Base-by-base conservation (phyloP, 208 protist species). In the Trypanosomatidae sp. region DNA sequence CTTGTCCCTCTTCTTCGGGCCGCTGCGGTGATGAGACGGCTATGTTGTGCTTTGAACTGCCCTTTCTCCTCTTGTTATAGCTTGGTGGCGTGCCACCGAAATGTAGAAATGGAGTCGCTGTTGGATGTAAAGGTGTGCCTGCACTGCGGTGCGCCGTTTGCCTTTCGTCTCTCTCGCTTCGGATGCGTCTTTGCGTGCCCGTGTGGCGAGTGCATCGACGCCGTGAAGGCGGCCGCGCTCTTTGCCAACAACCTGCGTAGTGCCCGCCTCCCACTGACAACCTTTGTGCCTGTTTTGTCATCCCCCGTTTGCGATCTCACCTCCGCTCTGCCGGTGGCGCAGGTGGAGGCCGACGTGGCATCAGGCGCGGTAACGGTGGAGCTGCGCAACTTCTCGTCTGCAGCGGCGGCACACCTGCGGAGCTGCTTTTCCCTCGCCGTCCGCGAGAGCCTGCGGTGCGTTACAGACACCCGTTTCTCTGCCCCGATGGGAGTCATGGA, bases 21-120 rank as follows among this genome's bases (percentile, higher is more conserved):
- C n/a, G n/a, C n/a, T n/a, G n/a, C n/a, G n/a, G n/a, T n/a, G n/a
- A n/a, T n/a, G n/a, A n/a, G n/a, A n/a, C n/a, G n/a, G n/a, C n/a
- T n/a, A n/a, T n/a, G n/a, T n/a, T n/a, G n/a, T n/a, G n/a, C n/a
- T n/a, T n/a, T n/a, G n/a, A n/a, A n/a, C n/a, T n/a, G n/a, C n/a
- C n/a, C n/a, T n/a, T n/a, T n/a, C n/a, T n/a, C n/a, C n/a, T n/a
- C n/a, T n/a, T n/a, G n/a, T n/a, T n/a, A n/a, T n/a, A n/a, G n/a
- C n/a, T n/a, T n/a, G n/a, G n/a, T n/a, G n/a, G n/a, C n/a, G n/a
- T n/a, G n/a, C n/a, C n/a, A n/a, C n/a, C n/a, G n/a, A n/a, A n/a
- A n/a, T n/a, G n/a, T n/a, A n/a, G n/a, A n/a, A n/a, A 93, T 94
- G 90, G 84, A 94, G 58, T 64, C 77, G 13, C 53, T 94, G 22